These are phyloP conservation scores for Carallia brachiata DNA, from an alignment of 345 rosid species.

Conservation along the genomic window DNA sequence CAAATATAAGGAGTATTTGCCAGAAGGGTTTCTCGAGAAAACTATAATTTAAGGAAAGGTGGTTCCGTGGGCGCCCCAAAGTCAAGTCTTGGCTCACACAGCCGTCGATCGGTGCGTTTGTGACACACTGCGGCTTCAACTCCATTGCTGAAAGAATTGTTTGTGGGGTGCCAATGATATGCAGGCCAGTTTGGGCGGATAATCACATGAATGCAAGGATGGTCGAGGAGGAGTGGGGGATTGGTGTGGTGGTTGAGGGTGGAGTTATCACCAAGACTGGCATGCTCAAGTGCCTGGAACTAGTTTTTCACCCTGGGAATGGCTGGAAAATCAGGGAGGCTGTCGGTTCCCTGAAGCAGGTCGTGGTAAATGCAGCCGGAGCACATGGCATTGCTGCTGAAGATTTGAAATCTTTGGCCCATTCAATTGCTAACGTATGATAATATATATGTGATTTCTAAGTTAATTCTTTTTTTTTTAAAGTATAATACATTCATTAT, in stretches of 20 bases:
- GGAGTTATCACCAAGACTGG: slow-evolving; percentile 28
- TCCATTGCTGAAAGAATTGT: slow-evolving; percentile 50
- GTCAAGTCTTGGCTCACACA: neutral
- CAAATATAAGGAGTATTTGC: neutral
- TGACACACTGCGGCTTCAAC: slow-evolving; percentile 40
- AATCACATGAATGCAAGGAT: slow-evolving; percentile 44
- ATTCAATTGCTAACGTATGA: no score
- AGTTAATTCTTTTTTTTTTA: no score
- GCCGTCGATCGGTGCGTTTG: slow-evolving; percentile 4
- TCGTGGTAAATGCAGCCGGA: no score
- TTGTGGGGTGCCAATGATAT: slow-evolving; percentile 56
- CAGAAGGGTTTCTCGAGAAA: slow-evolving; percentile 12
- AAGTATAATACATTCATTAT: no score
- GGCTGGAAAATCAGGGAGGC: no score
- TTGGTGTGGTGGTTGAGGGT: slow-evolving; percentile 41
- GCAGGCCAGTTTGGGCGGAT: slow-evolving; percentile 56
- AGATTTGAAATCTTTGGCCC: no score
- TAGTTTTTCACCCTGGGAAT: slow-evolving; percentile 25
- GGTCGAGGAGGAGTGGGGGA: slow-evolving; percentile 57
- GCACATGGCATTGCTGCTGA: no score
- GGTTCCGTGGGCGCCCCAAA: slow-evolving; percentile 8
- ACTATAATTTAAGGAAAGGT: neutral
- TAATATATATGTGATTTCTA: no score
- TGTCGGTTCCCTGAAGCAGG: no score
- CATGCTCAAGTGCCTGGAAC: slow-evolving; percentile 37